Percentiles rank a stretch among this genome's conserved stretches.
These are phyloP conservation scores for Amaranthus tricolor DNA, from an alignment of 179 eudicot genomes.

Conservation along the genomic window DNA sequence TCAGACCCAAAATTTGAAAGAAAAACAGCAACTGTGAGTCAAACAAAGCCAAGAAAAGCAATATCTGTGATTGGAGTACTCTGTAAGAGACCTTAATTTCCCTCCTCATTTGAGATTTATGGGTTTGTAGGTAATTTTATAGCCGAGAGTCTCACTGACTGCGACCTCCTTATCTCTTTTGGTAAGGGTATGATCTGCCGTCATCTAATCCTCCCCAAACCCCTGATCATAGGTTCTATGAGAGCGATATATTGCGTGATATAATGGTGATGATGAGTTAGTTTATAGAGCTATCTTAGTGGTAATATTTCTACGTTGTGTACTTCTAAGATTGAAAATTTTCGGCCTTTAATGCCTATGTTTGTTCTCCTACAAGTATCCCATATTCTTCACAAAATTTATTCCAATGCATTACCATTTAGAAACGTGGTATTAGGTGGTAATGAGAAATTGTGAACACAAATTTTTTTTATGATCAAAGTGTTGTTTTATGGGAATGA, in stretches of 20 bases:
- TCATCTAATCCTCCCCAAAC: too few relatives aligned
- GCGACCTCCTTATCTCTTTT: too few relatives aligned
- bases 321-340: neutral
- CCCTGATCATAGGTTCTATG: too few relatives aligned
- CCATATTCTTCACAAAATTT: neutral
- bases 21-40: neutral
- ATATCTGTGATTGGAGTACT: neutral
- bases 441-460: too few relatives aligned
- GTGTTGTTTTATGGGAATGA: neutral
- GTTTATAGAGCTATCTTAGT: neutral
- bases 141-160: too few relatives aligned
- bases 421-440: too few relatives aligned
- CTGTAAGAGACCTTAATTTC: conserved; percentile 11
- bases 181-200: too few relatives aligned
- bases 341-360: neutral
- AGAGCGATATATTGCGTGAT: too few relatives aligned
- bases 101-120: conserved; percentile 2
- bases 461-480: neutral
- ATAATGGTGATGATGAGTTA: neutral
- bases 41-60: neutral
- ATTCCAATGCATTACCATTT: neutral
- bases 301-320: neutral
- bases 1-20: neutral
- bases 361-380: neutral
- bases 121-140: too few relatives aligned